Evolutionary conservation across 2,329 filamentous ascomycete species (phyloP).

Genomic region (Aspergillus calidoustus): DNA sequence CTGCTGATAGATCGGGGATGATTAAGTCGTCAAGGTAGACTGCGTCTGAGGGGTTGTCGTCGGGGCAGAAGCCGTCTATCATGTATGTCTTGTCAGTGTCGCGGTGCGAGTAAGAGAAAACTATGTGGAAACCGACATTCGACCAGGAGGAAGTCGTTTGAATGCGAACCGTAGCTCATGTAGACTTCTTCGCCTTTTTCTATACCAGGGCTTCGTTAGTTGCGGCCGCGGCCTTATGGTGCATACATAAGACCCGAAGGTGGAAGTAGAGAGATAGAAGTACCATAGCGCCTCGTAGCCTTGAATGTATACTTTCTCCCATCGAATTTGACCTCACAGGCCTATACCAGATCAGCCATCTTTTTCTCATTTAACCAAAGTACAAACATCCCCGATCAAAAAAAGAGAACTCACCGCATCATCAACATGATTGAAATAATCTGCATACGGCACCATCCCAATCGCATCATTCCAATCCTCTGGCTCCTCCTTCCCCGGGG

Average conservation of each 20-base stretch:
- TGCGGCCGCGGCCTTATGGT: not conserved
- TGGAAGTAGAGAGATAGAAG: not conserved
- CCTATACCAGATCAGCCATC: slow-evolving; percentile 16
- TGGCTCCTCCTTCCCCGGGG: slow-evolving; percentile 38
- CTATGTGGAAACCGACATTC: slow-evolving; percentile 37
- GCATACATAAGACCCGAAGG: not conserved
- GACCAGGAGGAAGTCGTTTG: slow-evolving; percentile 41
- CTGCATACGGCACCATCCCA: slow-evolving; percentile 46
- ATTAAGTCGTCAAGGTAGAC: slow-evolving; percentile 43
- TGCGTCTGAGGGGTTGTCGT: slow-evolving; percentile 38
- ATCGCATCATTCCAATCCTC: slow-evolving; percentile 45
- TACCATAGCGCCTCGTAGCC: slow-evolving; percentile 34
- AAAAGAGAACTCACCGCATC: slow-evolving; percentile 32
- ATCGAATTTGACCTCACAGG: slow-evolving; percentile 35
- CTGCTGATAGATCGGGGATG: slow-evolving; percentile 26
- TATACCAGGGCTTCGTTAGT: slow-evolving; percentile 17
- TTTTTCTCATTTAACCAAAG: not conserved
- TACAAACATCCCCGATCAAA: not conserved
- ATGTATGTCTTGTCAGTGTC: not conserved
- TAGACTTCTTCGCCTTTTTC: slow-evolving; percentile 43
- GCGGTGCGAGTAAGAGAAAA: not conserved
- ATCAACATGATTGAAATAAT: slow-evolving; percentile 48
- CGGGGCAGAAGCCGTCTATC: slow-evolving; percentile 43
- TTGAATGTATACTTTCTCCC: slow-evolving; percentile 32
- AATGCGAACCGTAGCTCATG: slow-evolving; percentile 45